Evolutionary conservation across 306 rosid genomes (phyloP), one percentile per base, ranked within the genome.

Genomic region (Cucurbita pepo): DNA sequence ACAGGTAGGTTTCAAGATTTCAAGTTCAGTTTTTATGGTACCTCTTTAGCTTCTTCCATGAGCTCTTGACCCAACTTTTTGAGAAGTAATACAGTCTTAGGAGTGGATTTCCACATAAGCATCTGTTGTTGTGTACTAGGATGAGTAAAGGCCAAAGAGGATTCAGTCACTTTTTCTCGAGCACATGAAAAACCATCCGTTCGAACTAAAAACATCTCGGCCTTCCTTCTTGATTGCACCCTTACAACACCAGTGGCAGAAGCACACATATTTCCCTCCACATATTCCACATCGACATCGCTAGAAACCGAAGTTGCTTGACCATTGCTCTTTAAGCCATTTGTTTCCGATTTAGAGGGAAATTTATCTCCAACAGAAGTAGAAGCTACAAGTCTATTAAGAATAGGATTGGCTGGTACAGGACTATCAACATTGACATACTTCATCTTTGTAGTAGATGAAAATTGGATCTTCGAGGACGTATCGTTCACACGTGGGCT

Each of bases 1-100:
- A 10, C 8, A 6, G n/a, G 48, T 56, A 71, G 6, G 51, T 15
- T 71, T 15, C 75, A 9, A 5, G 53, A 10, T 18, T 19, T 40
- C 4, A 50, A 59, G 9, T 10, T 58, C 36, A 74, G 58, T 30
- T 18, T 43, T 13, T n/a, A 18, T 12, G 47, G 62, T 77, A 94
- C 99, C 97, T 89, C 91, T 88, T 85, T 89, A 82, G 99, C 99
- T 89, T 94, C 95, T 84, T 94, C 96, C 95, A 94, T 89, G 79
- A 94, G 94, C 37, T 81, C 92, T 73, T 80, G 75, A 76, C 99
- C 99, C 34, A 88, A 88, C 88, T 91, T 94, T 87, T 94, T 94
- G 81, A 94, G 79, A 82, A 94, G 79, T 64, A 94, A 83, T 60
- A 91, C 99, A 69, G 96, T 94, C 86, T 85, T 94, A 70, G 99